phyloP scores from a whole-genome alignment of 2,329 filamentous ascomycete species.

The Capronia americana region DNA sequence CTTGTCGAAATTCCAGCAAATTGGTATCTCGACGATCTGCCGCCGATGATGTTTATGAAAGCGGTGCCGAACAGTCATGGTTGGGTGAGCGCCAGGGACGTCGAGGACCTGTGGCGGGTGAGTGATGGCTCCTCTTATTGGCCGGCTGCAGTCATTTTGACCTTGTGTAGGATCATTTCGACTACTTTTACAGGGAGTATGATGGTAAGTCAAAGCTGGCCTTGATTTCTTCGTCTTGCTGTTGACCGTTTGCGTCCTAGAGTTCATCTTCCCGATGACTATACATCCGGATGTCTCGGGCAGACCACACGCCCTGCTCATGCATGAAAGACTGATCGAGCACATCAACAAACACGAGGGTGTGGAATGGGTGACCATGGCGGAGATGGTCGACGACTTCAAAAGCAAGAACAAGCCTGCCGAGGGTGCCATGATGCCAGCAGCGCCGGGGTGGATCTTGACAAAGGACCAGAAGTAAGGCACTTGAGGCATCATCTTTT shows the following conservation, averaged over 20 bases:
- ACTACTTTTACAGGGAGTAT: slow-evolving; percentile 76
- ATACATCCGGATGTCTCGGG: slow-evolving; percentile 77
- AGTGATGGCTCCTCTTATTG: background rate
- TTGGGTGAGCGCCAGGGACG: slow-evolving; percentile 63
- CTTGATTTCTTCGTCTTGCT: background rate
- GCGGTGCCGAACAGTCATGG: slow-evolving; percentile 59
- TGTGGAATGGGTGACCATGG: slow-evolving; percentile 61
- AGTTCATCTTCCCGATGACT: slow-evolving; percentile 78
- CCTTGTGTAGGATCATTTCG: slow-evolving; percentile 57
- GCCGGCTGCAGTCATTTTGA: background rate
- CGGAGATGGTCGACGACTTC: slow-evolving; percentile 74
- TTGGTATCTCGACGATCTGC: slow-evolving; percentile 54
- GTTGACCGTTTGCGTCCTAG: background rate
- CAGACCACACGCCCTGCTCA: slow-evolving; percentile 72
- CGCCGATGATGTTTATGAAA: slow-evolving; percentile 57
- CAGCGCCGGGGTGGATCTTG: slow-evolving; percentile 40
- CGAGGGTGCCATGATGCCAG: slow-evolving; percentile 66
- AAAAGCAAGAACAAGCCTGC: slow-evolving; percentile 68
- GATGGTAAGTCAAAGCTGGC: slow-evolving; percentile 52
- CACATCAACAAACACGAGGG: slow-evolving; percentile 68
- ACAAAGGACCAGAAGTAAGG: slow-evolving; percentile 13
- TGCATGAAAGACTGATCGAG: slow-evolving; percentile 76
- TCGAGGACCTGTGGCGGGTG: slow-evolving; percentile 60
- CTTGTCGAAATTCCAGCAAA: slow-evolving; percentile 53
- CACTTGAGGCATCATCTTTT: slow-evolving; percentile 20